Evolutionary conservation across 148 eudicot species (phyloP), one percentile per base, ranked within the genome.

Genomic region (Nepenthes gracilis): DNA sequence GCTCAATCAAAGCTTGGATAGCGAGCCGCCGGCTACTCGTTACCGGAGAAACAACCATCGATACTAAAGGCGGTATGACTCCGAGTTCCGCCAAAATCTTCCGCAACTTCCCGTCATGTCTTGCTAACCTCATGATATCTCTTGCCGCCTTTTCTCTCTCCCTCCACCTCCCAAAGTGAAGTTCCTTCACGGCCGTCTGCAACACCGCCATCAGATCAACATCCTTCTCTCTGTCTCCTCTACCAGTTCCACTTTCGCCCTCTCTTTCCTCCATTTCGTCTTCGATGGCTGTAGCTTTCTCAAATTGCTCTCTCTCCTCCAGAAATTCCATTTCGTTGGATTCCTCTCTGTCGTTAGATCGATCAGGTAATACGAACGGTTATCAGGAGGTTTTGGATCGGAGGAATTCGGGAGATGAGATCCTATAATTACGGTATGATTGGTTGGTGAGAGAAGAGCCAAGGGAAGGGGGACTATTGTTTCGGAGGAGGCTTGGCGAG

Each of bases 161-260:
- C 51, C 87, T 87, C 81, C 83, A 74, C 9, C 62, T 80, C 61
- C 97, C 97, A 52, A 91, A 91, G 34, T 81, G 79, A 14, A 91
- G 80, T 74, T 65, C 77, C 78, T 91, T 91, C 54, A 91, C 97
- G 1, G 89, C 75, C 65, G 63, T 87, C 40, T 74, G 85, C 76
- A 83, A 14, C 65, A 52, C 62, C 67, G 60, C 70, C 64, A 47
- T 57, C 4, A 66, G 67, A 49, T 13, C 55, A 13, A 60, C 68
- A 0, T 58, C 59, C 32, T 64, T 68, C 1, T 55, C 59, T 32
- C 56, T 63, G 48, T 47, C 63, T 51, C 62, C 69, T 61, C 51
- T 23, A 32, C 59, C 59, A 57, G n/a, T 13, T 48, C 51, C n/a
- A 15, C 33, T 14, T 6, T 32, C 12, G 36, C 55, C 70, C 23